Base-by-base conservation (phyloP, 1,139 yeast genomes). In the Scheffersomyces parashehatae region DNA sequence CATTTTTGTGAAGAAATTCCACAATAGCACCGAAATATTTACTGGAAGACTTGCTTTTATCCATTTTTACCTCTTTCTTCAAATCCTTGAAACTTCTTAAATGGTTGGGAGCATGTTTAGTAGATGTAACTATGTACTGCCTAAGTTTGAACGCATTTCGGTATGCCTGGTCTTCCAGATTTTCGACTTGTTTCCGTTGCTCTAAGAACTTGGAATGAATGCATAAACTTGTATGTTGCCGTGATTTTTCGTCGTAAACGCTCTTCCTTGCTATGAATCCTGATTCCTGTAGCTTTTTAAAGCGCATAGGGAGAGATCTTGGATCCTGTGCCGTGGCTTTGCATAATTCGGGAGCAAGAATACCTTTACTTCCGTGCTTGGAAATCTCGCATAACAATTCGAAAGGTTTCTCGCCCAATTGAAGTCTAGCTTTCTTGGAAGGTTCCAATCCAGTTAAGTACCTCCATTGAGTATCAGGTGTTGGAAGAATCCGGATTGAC, bases 1-100 rank as follows among this genome's bases (percentile, higher is more conserved):
- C 86, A 35, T 65, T 68, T 4, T 63, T 65, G 46, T 78, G 81
- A 29, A 87, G 67, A 45, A 72, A 70, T 12, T 75, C 66, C 5
- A 83, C 72, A 2, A 81, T 72, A 3, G 81, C 69, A 26, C 80
- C 70, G 53, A 82, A 83, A 28, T 75, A 71, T 42, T 78, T 77
- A 11, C 76, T 65, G 2, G 75, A 62, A 5, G 78, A 68, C 28
- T 56, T 60, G 4, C 69, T 68, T 38, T 68, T 67, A 44, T 77
- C 80, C 57, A 83, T 73, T 28, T 79, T 80, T 36, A 88, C 59
- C 56, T 87, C 88, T 35, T 75, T 67, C 52, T 81, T 79, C 49
- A 88, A 67, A 62, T 88, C 96, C 24, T 72, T 65, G 37, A 82
- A 74, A 24, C 86, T 84, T 35, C 96, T 75, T 15, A 88, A 70